Conservation (phyloP, 306 rosid genomes). For the Rosa chinensis region DNA sequence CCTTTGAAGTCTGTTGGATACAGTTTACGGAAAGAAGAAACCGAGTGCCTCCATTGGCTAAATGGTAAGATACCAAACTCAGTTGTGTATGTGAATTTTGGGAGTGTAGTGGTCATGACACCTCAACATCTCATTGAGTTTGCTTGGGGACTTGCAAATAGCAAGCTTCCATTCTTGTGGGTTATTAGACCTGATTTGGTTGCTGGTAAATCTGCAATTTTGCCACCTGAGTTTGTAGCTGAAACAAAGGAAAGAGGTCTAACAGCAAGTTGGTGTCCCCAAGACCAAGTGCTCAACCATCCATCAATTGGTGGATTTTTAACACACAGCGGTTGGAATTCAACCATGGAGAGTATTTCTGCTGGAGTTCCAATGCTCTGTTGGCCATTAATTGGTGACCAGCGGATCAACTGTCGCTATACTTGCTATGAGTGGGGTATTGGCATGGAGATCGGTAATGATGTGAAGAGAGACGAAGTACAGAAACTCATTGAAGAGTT, state of each 20-base stretch:
- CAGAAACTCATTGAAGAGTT: background rate
- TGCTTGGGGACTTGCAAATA: slow-evolving; percentile 31
- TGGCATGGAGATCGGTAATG: slow-evolving; percentile 1
- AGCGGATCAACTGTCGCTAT: background rate
- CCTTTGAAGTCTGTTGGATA: slow-evolving; percentile 1
- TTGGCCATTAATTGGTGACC: background rate
- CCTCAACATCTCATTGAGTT: slow-evolving; percentile 8
- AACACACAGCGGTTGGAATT: slow-evolving; percentile 3
- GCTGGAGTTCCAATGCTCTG: slow-evolving; percentile 4
- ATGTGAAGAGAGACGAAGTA: background rate
- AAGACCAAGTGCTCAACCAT: slow-evolving; percentile 6
- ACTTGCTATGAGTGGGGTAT: background rate
- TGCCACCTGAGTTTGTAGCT: slow-evolving; percentile 3
- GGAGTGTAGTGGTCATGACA: background rate
- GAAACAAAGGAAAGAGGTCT: slow-evolving; percentile 8
- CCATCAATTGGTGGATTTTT: background rate
- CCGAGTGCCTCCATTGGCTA: slow-evolving; percentile 17
- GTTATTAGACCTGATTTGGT: slow-evolving; percentile 25
- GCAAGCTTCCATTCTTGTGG: slow-evolving; percentile 16
- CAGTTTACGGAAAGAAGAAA: slow-evolving; percentile 29
- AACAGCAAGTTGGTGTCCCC: slow-evolving; percentile 1
- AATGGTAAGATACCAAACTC: slow-evolving; percentile 2
- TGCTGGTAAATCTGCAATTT: slow-evolving; percentile 2
- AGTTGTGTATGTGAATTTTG: slow-evolving; percentile 20
- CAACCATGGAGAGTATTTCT: background rate